phyloP scores from a whole-genome alignment of 2,329 filamentous ascomycete genomes.

The Calonectria crousiana region DNA sequence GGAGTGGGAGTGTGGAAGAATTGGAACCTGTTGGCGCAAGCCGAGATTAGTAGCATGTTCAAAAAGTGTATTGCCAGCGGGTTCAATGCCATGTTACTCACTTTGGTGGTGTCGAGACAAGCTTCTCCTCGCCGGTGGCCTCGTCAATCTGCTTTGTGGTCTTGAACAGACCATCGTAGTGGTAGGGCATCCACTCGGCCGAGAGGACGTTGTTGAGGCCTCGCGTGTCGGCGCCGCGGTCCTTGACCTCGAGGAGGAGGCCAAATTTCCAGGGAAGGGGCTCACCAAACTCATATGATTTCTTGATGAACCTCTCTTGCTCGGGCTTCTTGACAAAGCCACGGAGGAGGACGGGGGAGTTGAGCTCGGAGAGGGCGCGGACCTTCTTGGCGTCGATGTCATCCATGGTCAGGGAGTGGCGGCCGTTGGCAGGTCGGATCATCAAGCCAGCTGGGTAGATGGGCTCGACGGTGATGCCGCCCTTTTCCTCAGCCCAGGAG shows the following conservation, averaged over 20 bases:
- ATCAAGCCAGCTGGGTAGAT: slow-evolving; percentile 61
- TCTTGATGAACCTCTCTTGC: slow-evolving; percentile 58
- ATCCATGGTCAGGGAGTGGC: slow-evolving; percentile 51
- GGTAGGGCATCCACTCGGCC: slow-evolving; percentile 68
- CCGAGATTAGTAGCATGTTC: not conserved
- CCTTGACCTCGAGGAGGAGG: slow-evolving; percentile 63
- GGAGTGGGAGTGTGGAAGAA: slow-evolving; percentile 62
- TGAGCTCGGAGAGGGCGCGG: slow-evolving; percentile 58
- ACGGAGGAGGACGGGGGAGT: slow-evolving; percentile 66
- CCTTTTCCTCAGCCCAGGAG: slow-evolving; percentile 53
- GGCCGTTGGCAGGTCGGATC: slow-evolving; percentile 52
- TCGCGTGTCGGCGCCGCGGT: slow-evolving; percentile 56
- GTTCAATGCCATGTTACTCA: slow-evolving; percentile 39
- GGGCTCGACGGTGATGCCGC: slow-evolving; percentile 56
- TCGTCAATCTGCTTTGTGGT: slow-evolving; percentile 55
- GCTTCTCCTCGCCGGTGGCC: slow-evolving; percentile 52
- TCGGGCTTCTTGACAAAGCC: slow-evolving; percentile 62
- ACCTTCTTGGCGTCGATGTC: slow-evolving; percentile 60
- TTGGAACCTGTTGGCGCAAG: slow-evolving; percentile 56
- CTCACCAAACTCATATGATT: slow-evolving; percentile 60
- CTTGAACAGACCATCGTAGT: slow-evolving; percentile 70
- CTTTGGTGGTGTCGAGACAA: slow-evolving; percentile 57
- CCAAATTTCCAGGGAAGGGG: slow-evolving; percentile 67
- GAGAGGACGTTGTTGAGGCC: slow-evolving; percentile 66
- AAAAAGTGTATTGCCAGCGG: no score